Evolutionary conservation across 148 eudicot species (phyloP), one percentile per base, ranked within the genome.

Genomic region (Bassia scoparia): DNA sequence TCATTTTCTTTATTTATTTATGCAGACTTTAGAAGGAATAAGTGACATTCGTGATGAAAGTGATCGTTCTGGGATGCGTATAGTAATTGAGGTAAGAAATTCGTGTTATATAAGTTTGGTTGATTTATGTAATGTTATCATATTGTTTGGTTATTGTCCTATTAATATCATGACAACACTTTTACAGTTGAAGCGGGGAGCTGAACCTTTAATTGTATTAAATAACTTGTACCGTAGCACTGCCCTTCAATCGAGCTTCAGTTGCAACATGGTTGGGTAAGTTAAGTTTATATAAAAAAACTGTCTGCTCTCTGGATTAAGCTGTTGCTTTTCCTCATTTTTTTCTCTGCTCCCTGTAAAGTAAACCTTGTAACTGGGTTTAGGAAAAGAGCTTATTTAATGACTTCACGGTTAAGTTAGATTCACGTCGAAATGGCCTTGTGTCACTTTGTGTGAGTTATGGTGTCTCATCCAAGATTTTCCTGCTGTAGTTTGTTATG

Each of bases 261-360:
- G 87, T 87, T 95, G 98, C 90, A 95, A 95, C 80, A 95, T 95
- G 98, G 97, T 95, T 66, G 98, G 98, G 98, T 95, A 76, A 83
- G 98, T 79, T 48, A 8, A 30, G 5, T 44, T 44, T 8, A 41
- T 41, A 41, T 1, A 21, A 62, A 17, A 10, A 13, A 37, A 29
- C 3, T 30, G n/a, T 30, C 44, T 35, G 34, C 4, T 61, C 68
- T 23, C 24, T 30, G 35, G 43, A 13, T 9, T n/a, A 34, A 38
- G 0, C 50, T 33, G 23, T 69, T 76, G 20, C n/a, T 16, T 53
- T 53, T 31, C 11, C 21, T 30, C 35, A 53, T 41, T 14, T 27
- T 56, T 53, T 12, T 13, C 7, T 23, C 62, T 23, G 27, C 16
- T 54, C 13, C 48, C 11, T 20, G 16, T 41, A 71, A 33, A 38